Percentiles rank a stretch among this genome's conserved stretches.
Conservation (phyloP, 202 grass and related monocot genomes). For the Panicum virgatum region DNA sequence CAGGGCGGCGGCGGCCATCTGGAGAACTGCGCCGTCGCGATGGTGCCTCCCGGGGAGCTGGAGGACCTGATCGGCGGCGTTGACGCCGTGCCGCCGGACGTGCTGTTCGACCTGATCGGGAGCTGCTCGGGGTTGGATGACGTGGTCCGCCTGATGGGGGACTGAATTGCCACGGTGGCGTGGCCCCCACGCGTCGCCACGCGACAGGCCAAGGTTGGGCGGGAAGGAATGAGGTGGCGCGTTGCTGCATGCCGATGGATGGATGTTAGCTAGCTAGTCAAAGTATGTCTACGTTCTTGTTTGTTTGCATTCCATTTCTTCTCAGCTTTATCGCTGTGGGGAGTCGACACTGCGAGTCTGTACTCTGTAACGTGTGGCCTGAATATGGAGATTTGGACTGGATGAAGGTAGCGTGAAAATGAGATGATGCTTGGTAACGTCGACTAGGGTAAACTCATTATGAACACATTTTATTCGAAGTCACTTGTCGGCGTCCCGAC, state of each 20-base stretch:
- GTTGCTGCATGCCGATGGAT: too few relatives aligned
- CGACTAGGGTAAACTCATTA: neutral
- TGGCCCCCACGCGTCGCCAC: neutral
- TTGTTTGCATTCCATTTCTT: neutral
- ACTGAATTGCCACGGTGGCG: neutral
- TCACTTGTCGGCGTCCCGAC: too few relatives aligned
- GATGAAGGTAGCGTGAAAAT: neutral
- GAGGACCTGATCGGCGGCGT: neutral
- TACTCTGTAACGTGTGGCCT: neutral
- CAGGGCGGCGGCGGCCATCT: neutral
- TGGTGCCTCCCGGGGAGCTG: neutral
- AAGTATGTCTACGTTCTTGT: neutral
- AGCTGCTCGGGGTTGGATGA: constrained; percentile 26
- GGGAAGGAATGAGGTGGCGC: neutral
- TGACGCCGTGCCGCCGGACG: constrained; percentile 36
- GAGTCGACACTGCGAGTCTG: neutral
- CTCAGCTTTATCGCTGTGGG: neutral
- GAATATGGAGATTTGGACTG: neutral
- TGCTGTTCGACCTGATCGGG: constrained; percentile 36
- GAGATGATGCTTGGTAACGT: neutral
- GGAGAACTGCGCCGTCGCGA: neutral
- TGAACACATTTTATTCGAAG: neutral
- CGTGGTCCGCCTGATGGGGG: constrained; percentile 4
- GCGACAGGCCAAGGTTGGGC: neutral
- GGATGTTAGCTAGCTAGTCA: neutral